phyloP scores from a whole-genome alignment of 805 yeast species.

The Candida pini region DNA sequence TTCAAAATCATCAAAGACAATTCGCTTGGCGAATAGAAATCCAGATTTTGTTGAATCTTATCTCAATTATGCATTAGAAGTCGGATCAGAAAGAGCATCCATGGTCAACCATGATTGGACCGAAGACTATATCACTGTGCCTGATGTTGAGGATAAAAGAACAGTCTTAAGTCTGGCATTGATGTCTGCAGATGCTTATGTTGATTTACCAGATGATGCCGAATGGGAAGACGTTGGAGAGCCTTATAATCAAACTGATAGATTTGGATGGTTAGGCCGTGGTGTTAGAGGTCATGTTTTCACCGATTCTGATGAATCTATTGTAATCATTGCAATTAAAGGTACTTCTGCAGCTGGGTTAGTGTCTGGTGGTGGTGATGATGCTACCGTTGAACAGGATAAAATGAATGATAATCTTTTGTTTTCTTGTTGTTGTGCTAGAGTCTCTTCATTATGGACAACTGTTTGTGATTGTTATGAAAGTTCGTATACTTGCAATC shows the following conservation, averaged over 20 bases:
- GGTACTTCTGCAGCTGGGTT: constrained; percentile 87
- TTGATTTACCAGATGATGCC: constrained; percentile 64
- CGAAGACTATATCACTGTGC: constrained; percentile 48
- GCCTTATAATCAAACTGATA: constrained; percentile 45
- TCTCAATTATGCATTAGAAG: constrained; percentile 47
- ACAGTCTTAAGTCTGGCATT: constrained; percentile 73
- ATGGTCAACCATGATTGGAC: constrained; percentile 59
- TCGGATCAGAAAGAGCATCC: constrained; percentile 31
- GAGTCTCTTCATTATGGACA: constrained; percentile 86
- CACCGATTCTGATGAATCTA: constrained; percentile 45
- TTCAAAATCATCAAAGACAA: constrained; percentile 10
- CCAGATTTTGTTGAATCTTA: constrained; percentile 67
- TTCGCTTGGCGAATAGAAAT: constrained; percentile 39
- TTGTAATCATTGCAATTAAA: constrained; percentile 75
- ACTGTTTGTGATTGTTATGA: constrained; percentile 93
- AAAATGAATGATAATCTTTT: constrained; percentile 81
- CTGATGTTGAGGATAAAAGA: constrained; percentile 68
- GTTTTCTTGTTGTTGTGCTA: constrained; percentile 94
- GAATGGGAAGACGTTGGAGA: constrained; percentile 71
- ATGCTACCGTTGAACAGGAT: constrained; percentile 75
- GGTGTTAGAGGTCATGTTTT: constrained; percentile 93
- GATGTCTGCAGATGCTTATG: constrained; percentile 91
- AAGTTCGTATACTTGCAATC: constrained; percentile 80
- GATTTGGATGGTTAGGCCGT: constrained; percentile 81
- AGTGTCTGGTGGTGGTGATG: constrained; percentile 36